phyloP scores from a whole-genome alignment of 2,329 filamentous ascomycete genomes.

The Cladosporium austrohemisphaericum region DNA sequence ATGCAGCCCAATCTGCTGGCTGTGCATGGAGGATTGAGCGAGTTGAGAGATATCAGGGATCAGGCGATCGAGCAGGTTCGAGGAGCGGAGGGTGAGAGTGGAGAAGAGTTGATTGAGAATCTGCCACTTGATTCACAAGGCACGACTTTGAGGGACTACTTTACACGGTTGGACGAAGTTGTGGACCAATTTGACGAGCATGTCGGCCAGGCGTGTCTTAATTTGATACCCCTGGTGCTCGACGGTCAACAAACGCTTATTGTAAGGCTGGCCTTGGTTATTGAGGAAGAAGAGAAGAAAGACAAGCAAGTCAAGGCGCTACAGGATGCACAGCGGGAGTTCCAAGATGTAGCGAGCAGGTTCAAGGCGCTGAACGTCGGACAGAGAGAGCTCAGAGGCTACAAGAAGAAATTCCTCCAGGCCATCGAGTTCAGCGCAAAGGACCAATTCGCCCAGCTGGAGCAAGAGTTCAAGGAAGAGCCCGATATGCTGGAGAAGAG shows the following conservation, averaged over 20 bases:
- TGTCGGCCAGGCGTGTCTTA: slow-evolving; percentile 81
- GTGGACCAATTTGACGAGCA: slow-evolving; percentile 96
- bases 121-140: slow-evolving; percentile 58
- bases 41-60: slow-evolving; percentile 88
- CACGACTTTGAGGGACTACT: slow-evolving; percentile 83
- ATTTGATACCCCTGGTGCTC: slow-evolving; percentile 81
- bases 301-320: slow-evolving; percentile 86
- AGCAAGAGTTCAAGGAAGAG: slow-evolving; percentile 75
- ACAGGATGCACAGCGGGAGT: slow-evolving; percentile 91
- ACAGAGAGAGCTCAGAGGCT: slow-evolving; percentile 85
- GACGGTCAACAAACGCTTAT: slow-evolving; percentile 84
- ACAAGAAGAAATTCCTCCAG: slow-evolving; percentile 91
- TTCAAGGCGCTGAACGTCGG: slow-evolving; percentile 90
- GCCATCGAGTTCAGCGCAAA: slow-evolving; percentile 71
- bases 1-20: slow-evolving; percentile 88
- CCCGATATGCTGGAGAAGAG: slow-evolving; percentile 79
- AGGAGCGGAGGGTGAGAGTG: slow-evolving; percentile 75
- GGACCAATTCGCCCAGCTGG: slow-evolving; percentile 65
- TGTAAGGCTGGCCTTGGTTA: slow-evolving; percentile 84
- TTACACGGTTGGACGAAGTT: slow-evolving; percentile 77
- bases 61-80: slow-evolving; percentile 96
- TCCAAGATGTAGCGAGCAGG: slow-evolving; percentile 86
- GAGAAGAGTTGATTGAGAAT: slow-evolving; percentile 86
- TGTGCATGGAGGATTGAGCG: slow-evolving; percentile 87
- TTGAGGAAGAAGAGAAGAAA: slow-evolving; percentile 94